phyloP scores from a whole-genome alignment of 257 asterid species.

The Echites panduratus region DNA sequence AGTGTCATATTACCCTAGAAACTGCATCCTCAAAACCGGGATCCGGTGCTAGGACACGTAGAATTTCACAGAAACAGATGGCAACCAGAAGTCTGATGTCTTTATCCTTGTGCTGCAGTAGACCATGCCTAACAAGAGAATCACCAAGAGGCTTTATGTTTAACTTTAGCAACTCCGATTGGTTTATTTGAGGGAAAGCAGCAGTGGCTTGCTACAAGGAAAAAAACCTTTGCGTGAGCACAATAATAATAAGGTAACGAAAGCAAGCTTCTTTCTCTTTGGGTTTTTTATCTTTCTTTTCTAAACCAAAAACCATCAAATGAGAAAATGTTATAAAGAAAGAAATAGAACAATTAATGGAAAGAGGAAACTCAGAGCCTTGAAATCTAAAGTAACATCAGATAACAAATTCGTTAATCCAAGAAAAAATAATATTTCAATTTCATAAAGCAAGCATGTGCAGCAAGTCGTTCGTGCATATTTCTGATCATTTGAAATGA shows the following conservation, averaged over 20 bases:
- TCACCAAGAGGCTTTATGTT: constrained; percentile 46
- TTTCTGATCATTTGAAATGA: background rate
- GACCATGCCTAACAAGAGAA: constrained; percentile 48
- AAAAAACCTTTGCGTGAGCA: constrained; percentile 15
- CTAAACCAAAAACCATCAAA: background rate
- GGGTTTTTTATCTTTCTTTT: background rate
- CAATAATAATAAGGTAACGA: constrained; percentile 5
- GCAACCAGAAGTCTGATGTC: constrained; percentile 66
- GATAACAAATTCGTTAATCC: background rate
- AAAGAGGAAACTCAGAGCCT: background rate
- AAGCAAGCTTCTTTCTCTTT: background rate
- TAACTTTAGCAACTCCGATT: constrained; percentile 36
- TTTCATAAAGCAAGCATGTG: background rate
- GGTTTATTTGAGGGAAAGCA: constrained; percentile 53
- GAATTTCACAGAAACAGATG: constrained; percentile 55
- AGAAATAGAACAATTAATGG: constrained; percentile 7
- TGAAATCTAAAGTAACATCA: background rate
- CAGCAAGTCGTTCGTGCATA: background rate
- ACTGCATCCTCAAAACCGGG: constrained; percentile 52
- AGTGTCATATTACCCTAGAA: constrained; percentile 44
- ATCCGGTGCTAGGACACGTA: constrained; percentile 65
- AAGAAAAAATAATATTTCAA: background rate
- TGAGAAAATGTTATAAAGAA: background rate
- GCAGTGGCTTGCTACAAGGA: constrained; percentile 51
- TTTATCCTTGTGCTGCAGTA: constrained; percentile 62